Evolutionary conservation across 805 yeast species (phyloP), one percentile per base, ranked within the genome.

Genomic region (Hanseniaspora lachancei): DNA sequence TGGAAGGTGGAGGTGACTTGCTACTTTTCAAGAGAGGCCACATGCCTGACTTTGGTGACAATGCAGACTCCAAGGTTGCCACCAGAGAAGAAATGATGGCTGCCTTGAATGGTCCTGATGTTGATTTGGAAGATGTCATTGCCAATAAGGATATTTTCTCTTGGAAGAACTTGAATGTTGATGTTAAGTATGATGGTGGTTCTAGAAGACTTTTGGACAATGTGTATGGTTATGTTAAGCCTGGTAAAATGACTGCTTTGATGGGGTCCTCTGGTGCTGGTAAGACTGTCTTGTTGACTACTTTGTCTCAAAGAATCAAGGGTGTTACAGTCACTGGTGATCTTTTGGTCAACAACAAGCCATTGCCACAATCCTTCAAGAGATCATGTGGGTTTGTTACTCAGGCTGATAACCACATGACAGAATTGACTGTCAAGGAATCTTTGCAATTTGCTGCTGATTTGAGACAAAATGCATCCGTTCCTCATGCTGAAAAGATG

Each of bases 211-310:
- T 83, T 60, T 68, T 79, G 57, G 70, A 75, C 60, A 71, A 74
- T 63, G 78, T 79, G 46, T 79, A 77, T 62, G 91, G 91, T 49
- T 84, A 81, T 74, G 87, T 83, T 56, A 81, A 80, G 64, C 91
- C 91, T 18, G 91, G 91, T 62, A 83, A 85, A 57, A 73, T 84
- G 68, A 84, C 89, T 44, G 91, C 91, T 7, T 72, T 84, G 57
- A 84, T 84, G 89, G 93, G 93, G 63, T 85, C 83, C 54, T 84
- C 91, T 36, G 93, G 93, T 72, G 93, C 93, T 49, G 93, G 93
- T 72, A 84, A 84, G 64, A 84, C 93, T 23, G 85, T 91, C 3
- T 71, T 84, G 57, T 73, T 85, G 62, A 84, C 84, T 66, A 82
- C 82, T 61, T 74, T 85, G 58, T 81, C 88, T 21, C 85, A 81